Conservation (phyloP, 148 eudicot species). For the Heliamphora exappendiculata region DNA sequence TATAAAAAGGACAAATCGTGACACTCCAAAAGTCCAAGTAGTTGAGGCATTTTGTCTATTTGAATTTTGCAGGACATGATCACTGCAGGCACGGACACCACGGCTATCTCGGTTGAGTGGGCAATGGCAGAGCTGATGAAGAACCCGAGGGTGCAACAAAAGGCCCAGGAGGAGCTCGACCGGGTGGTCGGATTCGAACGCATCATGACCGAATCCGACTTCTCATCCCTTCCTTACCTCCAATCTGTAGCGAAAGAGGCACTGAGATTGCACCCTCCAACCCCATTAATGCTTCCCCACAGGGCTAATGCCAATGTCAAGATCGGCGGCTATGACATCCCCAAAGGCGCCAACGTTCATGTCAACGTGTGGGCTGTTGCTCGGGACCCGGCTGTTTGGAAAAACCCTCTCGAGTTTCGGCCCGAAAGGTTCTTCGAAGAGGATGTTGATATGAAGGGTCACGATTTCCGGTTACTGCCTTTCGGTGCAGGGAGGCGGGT, state of each 20-base stretch:
- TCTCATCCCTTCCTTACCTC: slow-evolving; percentile 68
- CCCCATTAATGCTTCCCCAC: slow-evolving; percentile 82
- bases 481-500: slow-evolving; percentile 79
- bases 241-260: slow-evolving; percentile 67
- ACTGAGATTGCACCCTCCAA: slow-evolving; percentile 77
- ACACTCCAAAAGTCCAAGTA: neutral
- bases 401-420: slow-evolving; percentile 49
- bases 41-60: neutral
- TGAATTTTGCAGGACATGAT: slow-evolving; percentile 66
- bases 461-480: slow-evolving; percentile 59
- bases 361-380: slow-evolving; percentile 85
- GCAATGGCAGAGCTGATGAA: slow-evolving; percentile 70
- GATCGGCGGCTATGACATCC: slow-evolving; percentile 73
- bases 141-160: slow-evolving; percentile 72
- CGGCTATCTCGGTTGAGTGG: slow-evolving; percentile 69
- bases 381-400: slow-evolving; percentile 60
- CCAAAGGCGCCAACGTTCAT: slow-evolving; percentile 57
- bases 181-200: slow-evolving; percentile 52
- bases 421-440: slow-evolving; percentile 70
- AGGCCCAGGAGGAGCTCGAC: slow-evolving; percentile 82
- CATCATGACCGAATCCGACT: slow-evolving; percentile 66
- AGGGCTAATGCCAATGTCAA: slow-evolving; percentile 62
- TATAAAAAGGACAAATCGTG: too few species aligned
- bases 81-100: slow-evolving; percentile 83
- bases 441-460: slow-evolving; percentile 77